Conservation (phyloP, 768 basidiomycete species). For the Leccinum uliginosum region DNA sequence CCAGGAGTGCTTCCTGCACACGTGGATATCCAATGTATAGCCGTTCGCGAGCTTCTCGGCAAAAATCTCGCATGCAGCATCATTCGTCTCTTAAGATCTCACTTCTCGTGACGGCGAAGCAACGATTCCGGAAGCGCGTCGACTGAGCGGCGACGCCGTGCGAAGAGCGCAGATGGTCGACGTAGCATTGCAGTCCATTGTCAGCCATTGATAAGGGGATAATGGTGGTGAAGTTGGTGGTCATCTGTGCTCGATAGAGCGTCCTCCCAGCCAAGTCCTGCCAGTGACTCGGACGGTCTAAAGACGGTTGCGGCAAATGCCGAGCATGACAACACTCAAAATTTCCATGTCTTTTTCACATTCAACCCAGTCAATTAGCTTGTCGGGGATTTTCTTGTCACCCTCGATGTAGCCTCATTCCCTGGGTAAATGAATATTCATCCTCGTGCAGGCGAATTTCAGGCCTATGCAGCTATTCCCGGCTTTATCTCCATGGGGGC, state of each 20-base stretch:
- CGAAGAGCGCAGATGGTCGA: not conserved
- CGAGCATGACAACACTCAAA: not conserved
- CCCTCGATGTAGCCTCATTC: slow-evolving; percentile 31
- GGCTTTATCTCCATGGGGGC: not conserved
- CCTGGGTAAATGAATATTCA: slow-evolving; percentile 26
- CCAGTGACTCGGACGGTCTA: too few relatives aligned
- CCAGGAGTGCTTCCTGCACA: not conserved
- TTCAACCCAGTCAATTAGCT: slow-evolving; percentile 30
- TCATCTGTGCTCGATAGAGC: not conserved
- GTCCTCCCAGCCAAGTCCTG: too few relatives aligned
- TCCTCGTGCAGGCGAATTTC: slow-evolving; percentile 3
- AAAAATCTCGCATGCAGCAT: not conserved
- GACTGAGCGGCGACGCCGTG: not conserved
- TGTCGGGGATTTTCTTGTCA: slow-evolving; percentile 6
- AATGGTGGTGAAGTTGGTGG: not conserved
- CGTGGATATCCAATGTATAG: not conserved
- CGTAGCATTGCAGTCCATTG: not conserved
- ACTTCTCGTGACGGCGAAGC: not conserved
- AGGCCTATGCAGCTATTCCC: not conserved
- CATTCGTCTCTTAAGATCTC: not conserved
- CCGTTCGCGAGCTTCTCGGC: not conserved
- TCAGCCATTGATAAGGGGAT: not conserved
- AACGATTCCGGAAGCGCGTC: not conserved
- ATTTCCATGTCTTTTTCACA: not conserved
- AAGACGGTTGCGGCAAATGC: slow-evolving; percentile 1